Conservation (phyloP, 2,329 filamentous ascomycete genomes). For the Cordyceps farinosa region DNA sequence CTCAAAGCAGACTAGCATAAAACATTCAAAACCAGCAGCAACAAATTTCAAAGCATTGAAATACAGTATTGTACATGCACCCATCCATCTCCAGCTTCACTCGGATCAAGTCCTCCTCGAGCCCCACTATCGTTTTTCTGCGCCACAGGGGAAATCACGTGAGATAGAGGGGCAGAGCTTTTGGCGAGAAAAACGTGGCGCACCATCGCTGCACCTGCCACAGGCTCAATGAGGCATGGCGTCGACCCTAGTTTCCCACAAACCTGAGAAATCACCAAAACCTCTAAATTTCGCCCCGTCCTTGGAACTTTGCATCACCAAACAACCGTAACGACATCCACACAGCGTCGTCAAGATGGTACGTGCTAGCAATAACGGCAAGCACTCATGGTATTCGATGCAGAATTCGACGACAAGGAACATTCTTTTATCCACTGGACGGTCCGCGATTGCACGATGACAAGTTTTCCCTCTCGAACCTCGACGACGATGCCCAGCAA, state of each 20-base stretch:
- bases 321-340: constrained; percentile 40
- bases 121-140: background rate
- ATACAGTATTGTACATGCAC: background rate
- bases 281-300: constrained; percentile 37
- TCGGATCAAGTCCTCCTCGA: background rate
- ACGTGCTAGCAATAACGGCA: constrained; percentile 27
- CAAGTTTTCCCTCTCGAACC: constrained; percentile 24
- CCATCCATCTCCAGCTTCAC: background rate
- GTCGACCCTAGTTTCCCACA: constrained; percentile 43
- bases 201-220: constrained; percentile 23
- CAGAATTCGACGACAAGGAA: constrained; percentile 16
- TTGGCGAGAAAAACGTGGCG: constrained; percentile 8
- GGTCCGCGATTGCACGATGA: constrained; percentile 30
- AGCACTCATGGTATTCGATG: constrained; percentile 12
- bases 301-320: constrained; percentile 41
- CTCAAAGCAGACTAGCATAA: too few relatives aligned
- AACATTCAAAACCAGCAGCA: background rate
- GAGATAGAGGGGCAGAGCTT: constrained; percentile 8
- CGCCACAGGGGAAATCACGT: constrained; percentile 13
- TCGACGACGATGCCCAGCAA: background rate
- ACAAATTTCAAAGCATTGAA: background rate
- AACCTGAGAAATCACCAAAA: constrained; percentile 43
- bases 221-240: constrained; percentile 32
- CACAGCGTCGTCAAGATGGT: constrained; percentile 50
- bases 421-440: constrained; percentile 19